Percentiles rank a stretch among this genome's conserved stretches.
Evolutionary conservation across 1,284 basidiomycete genomes (phyloP).

Genomic region (Coniophora puteana): DNA sequence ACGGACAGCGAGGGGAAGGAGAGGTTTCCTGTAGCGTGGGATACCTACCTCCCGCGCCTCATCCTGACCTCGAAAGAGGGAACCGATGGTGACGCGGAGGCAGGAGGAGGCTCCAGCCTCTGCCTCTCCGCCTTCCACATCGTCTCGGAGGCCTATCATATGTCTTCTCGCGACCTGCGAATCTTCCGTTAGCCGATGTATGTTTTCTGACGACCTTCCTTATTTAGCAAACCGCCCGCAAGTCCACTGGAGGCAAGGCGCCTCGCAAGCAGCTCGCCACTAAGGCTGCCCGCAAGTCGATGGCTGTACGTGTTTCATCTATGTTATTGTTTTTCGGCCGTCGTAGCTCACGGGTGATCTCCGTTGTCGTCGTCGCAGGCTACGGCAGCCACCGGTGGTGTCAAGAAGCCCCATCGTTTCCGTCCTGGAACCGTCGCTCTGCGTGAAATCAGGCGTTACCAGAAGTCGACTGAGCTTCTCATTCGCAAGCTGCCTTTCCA

Average conservation of each 20-base stretch:
- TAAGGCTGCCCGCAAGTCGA: conserved; percentile 27
- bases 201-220: conserved; percentile 8
- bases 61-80: conserved; percentile 15
- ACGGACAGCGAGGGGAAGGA: conserved; percentile 7
- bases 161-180: neutral
- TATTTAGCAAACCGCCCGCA: conserved; percentile 68
- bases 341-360: neutral
- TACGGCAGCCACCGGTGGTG: conserved; percentile 48
- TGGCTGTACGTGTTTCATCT: conserved; percentile 32
- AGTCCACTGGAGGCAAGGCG: conserved; percentile 59
- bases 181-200: neutral
- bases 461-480: conserved; percentile 72
- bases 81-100: conserved; percentile 24
- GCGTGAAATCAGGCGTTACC: conserved; percentile 78
- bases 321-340: neutral
- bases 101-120: no score
- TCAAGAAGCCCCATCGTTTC: conserved; percentile 68
- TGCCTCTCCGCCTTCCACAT: neutral
- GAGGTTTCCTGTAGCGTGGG: conserved; percentile 9
- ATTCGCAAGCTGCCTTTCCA: conserved; percentile 72
- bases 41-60: conserved; percentile 9
- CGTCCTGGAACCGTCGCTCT: conserved; percentile 66
- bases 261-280: conserved; percentile 52
- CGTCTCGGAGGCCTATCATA: neutral
- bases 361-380: neutral